phyloP scores from a whole-genome alignment of 2,329 filamentous ascomycete species.

The Cordyceps militaris region DNA sequence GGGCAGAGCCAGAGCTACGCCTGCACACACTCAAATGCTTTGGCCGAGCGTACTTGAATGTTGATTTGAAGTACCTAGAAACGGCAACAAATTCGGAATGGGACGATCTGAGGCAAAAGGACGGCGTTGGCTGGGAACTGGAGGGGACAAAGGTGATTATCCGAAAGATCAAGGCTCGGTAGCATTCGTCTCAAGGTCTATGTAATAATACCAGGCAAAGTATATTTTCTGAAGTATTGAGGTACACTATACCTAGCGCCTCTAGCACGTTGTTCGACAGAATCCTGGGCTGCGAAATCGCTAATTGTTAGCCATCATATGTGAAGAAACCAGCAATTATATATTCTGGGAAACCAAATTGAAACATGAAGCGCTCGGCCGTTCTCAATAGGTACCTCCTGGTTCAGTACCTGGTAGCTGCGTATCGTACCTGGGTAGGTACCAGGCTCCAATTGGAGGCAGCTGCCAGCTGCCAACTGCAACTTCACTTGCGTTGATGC shows the following conservation, averaged over 20 bases:
- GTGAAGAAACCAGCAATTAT: too few relatives aligned
- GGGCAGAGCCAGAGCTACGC: conserved; percentile 67
- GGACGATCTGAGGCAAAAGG: conserved; percentile 58
- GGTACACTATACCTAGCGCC: too few relatives aligned
- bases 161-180: conserved; percentile 41
- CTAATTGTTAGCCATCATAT: too few relatives aligned
- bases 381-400: too few relatives aligned
- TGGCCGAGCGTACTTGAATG: conserved; percentile 69
- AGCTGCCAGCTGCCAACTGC: conserved; percentile 8
- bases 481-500: neutral
- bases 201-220: neutral
- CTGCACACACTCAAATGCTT: conserved; percentile 79
- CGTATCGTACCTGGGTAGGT: too few relatives aligned
- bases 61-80: conserved; percentile 64
- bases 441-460: neutral
- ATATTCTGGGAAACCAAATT: too few relatives aligned
- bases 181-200: neutral
- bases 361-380: too few relatives aligned
- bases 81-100: conserved; percentile 61
- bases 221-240: too few relatives aligned
- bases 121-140: conserved; percentile 79
- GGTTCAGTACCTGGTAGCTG: too few relatives aligned
- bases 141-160: conserved; percentile 71
- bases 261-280: too few relatives aligned
- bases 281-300: too few relatives aligned